Base-by-base conservation (phyloP, 1,284 basidiomycete species). In the Amylostereum areolatum region DNA sequence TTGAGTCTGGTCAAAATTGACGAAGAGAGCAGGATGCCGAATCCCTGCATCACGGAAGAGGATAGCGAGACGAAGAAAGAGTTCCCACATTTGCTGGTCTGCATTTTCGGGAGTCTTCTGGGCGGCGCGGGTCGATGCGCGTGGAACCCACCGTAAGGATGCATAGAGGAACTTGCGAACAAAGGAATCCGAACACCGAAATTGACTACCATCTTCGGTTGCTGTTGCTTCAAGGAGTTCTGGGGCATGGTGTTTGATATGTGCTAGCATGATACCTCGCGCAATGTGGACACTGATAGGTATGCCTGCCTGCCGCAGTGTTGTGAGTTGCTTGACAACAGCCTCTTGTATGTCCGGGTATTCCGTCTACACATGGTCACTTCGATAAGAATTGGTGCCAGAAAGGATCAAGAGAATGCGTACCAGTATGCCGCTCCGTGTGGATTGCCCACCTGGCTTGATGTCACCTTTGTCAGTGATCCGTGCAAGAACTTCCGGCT, bases 1-100 rank as follows among this genome's bases (percentile, higher is more conserved):
- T 33, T 66, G 57, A 2, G 67, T 70, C 52, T 74, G 71, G 50
- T 74, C 69, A 0, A 62, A 63, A 49, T 73, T 73, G 35, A 70
- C 61, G n/a, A 47, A 53, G 5, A 70, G 57, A 3, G 24, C 36
- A 3, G 56, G 34, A 25, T 58, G 57, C 4, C 35, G 46, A 34
- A 69, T 67, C 42, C 59, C 56, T 2, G 64, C 31, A 30, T 69
- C 62, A 18, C 63, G 61, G 37, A 71, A 62, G 0, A 45, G 24
- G 35, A 56, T 59, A 3, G 57, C 65, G 27, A 57, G 55, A 11
- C 57, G 51, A 2, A 67, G 50, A 31, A 60, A 55, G 28, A 60
- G 51, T 10, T 49, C 43, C 18, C 56, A 52, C 34, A 61, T 61
- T 36, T 58, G 49, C 7, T 66, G 53, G 28, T 63, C 57, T 48